Percentiles rank a stretch among this genome's conserved stretches.
Conservation (phyloP, 164 flowering plant species). For the Liquidambar formosana region DNA sequence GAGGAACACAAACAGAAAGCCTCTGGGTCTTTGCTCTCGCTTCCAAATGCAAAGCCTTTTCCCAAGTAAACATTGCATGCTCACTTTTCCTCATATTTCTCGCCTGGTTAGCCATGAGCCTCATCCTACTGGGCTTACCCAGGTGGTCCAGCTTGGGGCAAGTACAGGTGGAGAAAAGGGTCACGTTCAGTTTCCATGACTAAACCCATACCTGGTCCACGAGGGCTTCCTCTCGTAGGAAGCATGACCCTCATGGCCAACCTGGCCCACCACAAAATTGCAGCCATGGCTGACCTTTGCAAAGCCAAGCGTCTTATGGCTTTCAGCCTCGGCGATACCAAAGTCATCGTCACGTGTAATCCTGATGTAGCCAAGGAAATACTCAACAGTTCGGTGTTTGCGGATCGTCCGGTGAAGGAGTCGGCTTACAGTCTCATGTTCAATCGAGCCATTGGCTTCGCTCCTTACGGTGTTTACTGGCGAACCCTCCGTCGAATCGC, state of each 20-base stretch:
- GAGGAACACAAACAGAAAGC: conserved; percentile 36
- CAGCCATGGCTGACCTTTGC: conserved; percentile 23
- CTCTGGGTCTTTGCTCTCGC: conserved; percentile 48
- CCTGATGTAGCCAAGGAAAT: conserved; percentile 61
- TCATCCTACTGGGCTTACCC: conserved; percentile 50
- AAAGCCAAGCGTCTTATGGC: conserved; percentile 62
- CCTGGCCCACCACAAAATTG: conserved; percentile 53
- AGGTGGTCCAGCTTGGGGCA: conserved; percentile 61
- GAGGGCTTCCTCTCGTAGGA: conserved; percentile 34
- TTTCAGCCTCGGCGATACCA: conserved; percentile 53
- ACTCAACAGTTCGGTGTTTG: conserved; percentile 43
- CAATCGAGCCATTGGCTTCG: conserved; percentile 68
- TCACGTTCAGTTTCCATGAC: no score
- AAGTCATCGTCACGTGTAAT: conserved; percentile 43
- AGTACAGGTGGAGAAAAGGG: conserved; percentile 9
- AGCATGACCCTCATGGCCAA: conserved; percentile 36
- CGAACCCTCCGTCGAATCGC: conserved; percentile 55
- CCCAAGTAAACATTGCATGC: conserved; percentile 20
- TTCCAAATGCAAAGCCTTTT: conserved; percentile 39
- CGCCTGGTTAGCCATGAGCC: conserved; percentile 25
- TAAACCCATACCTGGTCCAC: conserved; percentile 49
- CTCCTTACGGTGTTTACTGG: conserved; percentile 67
- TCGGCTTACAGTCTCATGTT: conserved; percentile 62
- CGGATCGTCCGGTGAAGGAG: conserved; percentile 59
- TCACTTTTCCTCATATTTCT: conserved; percentile 19